A percentile compares a stretch with the other conserved stretches of the same genome.
Conservation (phyloP, 192 early-diverging fungal species). For the Coemansia sp. region DNA sequence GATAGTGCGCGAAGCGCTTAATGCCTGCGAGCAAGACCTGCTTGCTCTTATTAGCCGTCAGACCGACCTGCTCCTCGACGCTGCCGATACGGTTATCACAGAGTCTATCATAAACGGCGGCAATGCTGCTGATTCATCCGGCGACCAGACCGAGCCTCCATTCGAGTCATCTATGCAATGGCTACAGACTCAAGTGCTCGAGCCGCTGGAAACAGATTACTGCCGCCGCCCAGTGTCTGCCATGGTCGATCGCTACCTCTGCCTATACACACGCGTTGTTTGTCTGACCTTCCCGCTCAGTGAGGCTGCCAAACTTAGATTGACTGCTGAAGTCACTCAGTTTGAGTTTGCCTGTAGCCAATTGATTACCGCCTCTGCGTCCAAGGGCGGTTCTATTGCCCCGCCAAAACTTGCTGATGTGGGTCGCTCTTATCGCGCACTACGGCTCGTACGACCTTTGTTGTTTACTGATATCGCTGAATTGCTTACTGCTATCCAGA, state of each 20-base stretch:
- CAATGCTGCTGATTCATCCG: background rate
- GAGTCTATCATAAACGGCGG: constrained; percentile 4
- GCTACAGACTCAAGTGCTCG: constrained; percentile 33
- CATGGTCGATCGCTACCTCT: constrained; percentile 20
- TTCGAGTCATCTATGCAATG: constrained; percentile 29
- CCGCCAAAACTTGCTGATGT: constrained; percentile 4
- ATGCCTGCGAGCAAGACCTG: constrained; percentile 1
- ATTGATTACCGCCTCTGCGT: constrained; percentile 1
- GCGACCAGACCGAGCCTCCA: background rate
- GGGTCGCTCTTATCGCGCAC: constrained; percentile 19
- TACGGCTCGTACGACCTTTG: constrained; percentile 38
- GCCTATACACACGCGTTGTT: constrained; percentile 11
- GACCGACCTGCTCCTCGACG: constrained; percentile 2
- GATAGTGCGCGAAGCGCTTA: background rate
- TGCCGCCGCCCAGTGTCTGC: constrained; percentile 4
- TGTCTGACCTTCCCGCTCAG: constrained; percentile 33
- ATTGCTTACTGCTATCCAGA: background rate
- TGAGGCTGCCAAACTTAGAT: constrained; percentile 28
- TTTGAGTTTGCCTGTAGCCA: constrained; percentile 51
- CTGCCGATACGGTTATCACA: constrained; percentile 13
- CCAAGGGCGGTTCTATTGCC: background rate
- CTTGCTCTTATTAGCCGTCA: constrained; percentile 15
- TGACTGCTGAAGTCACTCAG: constrained; percentile 32
- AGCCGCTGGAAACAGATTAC: constrained; percentile 6
- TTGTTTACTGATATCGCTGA: constrained; percentile 27